Percentiles rank a stretch among this genome's conserved stretches.
phyloP scores from a whole-genome alignment of 2,329 filamentous ascomycete species.

The Cordyceps militaris region DNA sequence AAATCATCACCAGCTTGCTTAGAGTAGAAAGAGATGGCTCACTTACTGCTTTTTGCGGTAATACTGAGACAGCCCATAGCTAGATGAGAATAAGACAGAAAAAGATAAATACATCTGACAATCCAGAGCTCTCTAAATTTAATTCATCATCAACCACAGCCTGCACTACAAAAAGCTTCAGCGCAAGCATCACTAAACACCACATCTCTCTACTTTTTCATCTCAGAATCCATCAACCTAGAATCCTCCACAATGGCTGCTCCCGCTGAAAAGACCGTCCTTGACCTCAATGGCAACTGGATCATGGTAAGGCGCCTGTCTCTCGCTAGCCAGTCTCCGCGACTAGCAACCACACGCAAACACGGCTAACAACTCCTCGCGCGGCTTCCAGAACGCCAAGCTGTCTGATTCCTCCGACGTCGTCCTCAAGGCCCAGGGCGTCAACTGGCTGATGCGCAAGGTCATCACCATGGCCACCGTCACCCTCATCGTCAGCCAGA shows the following conservation, averaged over 20 bases:
- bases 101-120: constrained; percentile 10
- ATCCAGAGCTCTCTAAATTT: background rate
- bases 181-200: background rate
- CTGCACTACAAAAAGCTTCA: background rate
- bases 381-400: constrained; percentile 5
- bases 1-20: constrained; percentile 7
- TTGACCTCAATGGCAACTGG: constrained; percentile 13
- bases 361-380: background rate
- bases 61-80: background rate
- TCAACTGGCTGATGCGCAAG: constrained; percentile 19
- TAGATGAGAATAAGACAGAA: background rate
- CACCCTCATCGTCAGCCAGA: constrained; percentile 15
- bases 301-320: constrained; percentile 8
- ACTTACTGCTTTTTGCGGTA: background rate
- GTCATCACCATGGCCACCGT: constrained; percentile 16
- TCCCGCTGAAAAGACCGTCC: constrained; percentile 12
- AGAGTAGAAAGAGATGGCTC: constrained; percentile 10
- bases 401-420: constrained; percentile 16
- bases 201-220: background rate
- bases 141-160: background rate
- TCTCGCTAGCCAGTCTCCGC: background rate
- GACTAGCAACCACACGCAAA: background rate
- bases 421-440: constrained; percentile 17
- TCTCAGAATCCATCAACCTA: background rate
- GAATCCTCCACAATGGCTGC: constrained; percentile 8